Conservation (phyloP, 148 eudicot genomes). For the Rhododendron vialii region DNA sequence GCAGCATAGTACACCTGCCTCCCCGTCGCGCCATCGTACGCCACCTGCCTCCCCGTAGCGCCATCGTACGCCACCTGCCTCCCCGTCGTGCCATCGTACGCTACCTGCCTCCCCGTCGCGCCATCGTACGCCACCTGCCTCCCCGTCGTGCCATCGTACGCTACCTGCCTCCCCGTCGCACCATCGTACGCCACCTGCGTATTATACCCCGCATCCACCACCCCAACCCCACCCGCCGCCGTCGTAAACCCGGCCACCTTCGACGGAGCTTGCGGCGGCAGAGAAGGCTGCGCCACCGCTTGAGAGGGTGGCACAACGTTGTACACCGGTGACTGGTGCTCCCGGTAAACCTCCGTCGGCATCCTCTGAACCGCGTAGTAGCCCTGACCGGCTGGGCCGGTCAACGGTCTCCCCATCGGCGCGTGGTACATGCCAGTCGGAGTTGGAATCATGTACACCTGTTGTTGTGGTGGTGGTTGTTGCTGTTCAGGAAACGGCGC, state of each 20-base stretch:
- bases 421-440: slow-evolving; percentile 47
- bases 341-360: slow-evolving; percentile 47
- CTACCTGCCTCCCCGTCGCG: slow-evolving; percentile 54
- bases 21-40: slow-evolving; percentile 47
- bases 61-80: slow-evolving; percentile 52
- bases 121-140: neutral
- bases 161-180: slow-evolving; percentile 60
- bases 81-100: too few relatives aligned
- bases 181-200: slow-evolving; percentile 58
- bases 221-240: slow-evolving; percentile 13
- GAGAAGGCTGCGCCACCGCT: slow-evolving; percentile 26
- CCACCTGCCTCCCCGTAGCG: slow-evolving; percentile 23
- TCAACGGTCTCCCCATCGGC: slow-evolving; percentile 42
- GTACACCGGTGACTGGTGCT: slow-evolving; percentile 35
- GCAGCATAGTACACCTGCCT: slow-evolving; percentile 66
- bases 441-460: slow-evolving; percentile 69
- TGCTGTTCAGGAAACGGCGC: slow-evolving; percentile 30
- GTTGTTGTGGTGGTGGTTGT: slow-evolving; percentile 14
- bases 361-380: slow-evolving; percentile 66
- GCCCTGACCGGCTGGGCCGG: slow-evolving; percentile 43
- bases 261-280: slow-evolving; percentile 23
- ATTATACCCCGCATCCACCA: slow-evolving; percentile 31
- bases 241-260: slow-evolving; percentile 34
- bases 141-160: slow-evolving; percentile 47
- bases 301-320: slow-evolving; percentile 16